Percentiles rank a stretch among this genome's conserved stretches.
These are phyloP conservation scores for Cokeromyces recurvatus DNA, from an alignment of 371 early-diverging fungal species.

Conservation along the genomic window DNA sequence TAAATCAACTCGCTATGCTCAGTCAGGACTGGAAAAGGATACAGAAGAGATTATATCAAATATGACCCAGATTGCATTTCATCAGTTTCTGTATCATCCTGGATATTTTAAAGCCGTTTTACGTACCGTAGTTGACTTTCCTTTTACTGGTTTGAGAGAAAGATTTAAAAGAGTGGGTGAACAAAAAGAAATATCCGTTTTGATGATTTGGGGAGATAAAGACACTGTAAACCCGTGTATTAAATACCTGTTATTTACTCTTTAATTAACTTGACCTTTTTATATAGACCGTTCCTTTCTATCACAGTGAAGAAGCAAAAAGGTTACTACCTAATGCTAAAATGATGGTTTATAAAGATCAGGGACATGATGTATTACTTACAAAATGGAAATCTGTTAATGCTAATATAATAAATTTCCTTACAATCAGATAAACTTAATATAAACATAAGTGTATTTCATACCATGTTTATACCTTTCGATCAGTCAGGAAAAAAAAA, in stretches of 20 bases:
- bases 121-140: conserved; percentile 34
- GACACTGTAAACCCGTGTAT: conserved; percentile 42
- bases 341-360: conserved; percentile 19
- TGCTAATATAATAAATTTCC: conserved; percentile 10
- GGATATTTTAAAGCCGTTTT: conserved; percentile 44
- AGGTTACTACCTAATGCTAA: conserved; percentile 25
- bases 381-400: conserved; percentile 17
- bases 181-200: conserved; percentile 12
- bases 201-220: conserved; percentile 46
- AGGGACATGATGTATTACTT: conserved; percentile 36
- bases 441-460: too few species aligned
- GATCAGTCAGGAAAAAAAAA: too few species aligned
- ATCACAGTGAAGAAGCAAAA: conserved; percentile 11
- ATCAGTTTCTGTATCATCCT: conserved; percentile 42
- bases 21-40: conserved; percentile 2
- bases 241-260: too few species aligned
- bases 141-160: conserved; percentile 25
- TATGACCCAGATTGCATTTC: conserved; percentile 8
- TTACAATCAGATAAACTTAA: not conserved
- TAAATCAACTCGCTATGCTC: not conserved
- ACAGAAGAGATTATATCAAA: not conserved
- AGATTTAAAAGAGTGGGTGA: conserved; percentile 34
- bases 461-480: too few species aligned
- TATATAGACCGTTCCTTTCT: conserved; percentile 34
- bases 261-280: not conserved